Evolutionary conservation across 441 rosid genomes (phyloP).

Genomic region (Corymbia citriodora): DNA sequence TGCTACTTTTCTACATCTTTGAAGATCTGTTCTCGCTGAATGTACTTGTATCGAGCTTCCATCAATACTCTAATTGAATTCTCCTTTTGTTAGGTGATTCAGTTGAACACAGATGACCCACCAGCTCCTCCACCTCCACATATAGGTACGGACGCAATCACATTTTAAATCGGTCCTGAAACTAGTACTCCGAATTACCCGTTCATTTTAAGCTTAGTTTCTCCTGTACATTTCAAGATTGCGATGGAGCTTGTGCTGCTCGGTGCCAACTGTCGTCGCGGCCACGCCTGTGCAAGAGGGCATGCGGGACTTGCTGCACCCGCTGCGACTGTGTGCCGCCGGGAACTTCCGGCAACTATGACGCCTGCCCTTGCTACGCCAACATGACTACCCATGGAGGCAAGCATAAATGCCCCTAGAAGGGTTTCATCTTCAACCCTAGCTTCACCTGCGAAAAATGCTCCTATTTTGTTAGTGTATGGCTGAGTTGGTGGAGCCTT

Average conservation of each 20-base stretch:
- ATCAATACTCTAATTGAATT: background rate
- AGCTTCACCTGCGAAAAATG: background rate
- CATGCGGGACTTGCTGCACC: conserved; percentile 60
- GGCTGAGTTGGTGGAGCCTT: background rate
- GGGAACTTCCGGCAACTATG: conserved; percentile 61
- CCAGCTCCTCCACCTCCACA: background rate
- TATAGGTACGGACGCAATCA: background rate
- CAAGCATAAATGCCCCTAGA: conserved; percentile 56
- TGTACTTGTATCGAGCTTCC: background rate
- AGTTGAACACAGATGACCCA: background rate
- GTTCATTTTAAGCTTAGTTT: background rate
- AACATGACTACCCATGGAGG: conserved; percentile 57
- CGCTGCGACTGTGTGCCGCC: conserved; percentile 68
- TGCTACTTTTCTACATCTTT: background rate
- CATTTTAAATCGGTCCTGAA: background rate
- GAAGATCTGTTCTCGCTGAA: background rate
- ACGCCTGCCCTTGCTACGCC: conserved; percentile 55
- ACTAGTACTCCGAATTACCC: background rate
- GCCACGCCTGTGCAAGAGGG: conserved; percentile 43
- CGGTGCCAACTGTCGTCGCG: conserved; percentile 46
- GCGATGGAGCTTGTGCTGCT: conserved; percentile 31
- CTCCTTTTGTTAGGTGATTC: background rate
- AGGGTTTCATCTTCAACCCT: background rate
- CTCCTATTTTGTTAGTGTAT: background rate
- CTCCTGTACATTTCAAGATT: conserved; percentile 17